Percentiles rank a stretch among this genome's conserved stretches.
phyloP scores from a whole-genome alignment of 2,329 filamentous ascomycete species.

The Aspergillus sp. region DNA sequence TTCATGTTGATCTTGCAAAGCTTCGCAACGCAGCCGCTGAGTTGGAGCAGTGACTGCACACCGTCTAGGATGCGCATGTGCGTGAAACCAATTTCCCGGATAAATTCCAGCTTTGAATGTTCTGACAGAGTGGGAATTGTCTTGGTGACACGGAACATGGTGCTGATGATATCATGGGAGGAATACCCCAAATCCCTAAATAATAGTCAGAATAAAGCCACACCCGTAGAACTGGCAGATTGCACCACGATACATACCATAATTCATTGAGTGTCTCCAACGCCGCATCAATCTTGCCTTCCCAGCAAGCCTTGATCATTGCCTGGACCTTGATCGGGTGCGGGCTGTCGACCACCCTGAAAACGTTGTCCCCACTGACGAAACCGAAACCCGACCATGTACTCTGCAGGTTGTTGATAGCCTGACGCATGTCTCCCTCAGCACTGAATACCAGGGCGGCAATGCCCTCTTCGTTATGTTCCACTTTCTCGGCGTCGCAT shows the following conservation, averaged over 20 bases:
- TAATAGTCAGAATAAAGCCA: constrained; percentile 1
- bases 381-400: constrained; percentile 93
- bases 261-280: constrained; percentile 85
- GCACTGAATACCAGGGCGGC: constrained; percentile 96
- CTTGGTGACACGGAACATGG: constrained; percentile 98
- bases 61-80: constrained; percentile 99
- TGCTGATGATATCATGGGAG: constrained; percentile 98
- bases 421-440: constrained; percentile 97
- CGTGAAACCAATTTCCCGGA: constrained; percentile 97
- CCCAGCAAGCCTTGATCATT: constrained; percentile 96
- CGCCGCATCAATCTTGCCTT: constrained; percentile 85
- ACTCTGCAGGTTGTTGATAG: constrained; percentile 96
- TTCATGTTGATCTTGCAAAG: constrained; percentile 98
- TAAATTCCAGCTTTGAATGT: constrained; percentile 94
- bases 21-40: constrained; percentile 88
- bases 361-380: constrained; percentile 96
- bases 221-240: background rate
- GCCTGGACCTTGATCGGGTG: constrained; percentile 98
- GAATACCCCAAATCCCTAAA: constrained; percentile 80
- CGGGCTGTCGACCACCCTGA: constrained; percentile 94
- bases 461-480: constrained; percentile 89
- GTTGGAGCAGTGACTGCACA: constrained; percentile 89
- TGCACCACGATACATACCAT: constrained; percentile 59
- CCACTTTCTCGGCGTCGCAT: constrained; percentile 85
- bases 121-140: constrained; percentile 89